phyloP scores from a whole-genome alignment of 2,329 filamentous ascomycete genomes.

The Penicillium hordei region DNA sequence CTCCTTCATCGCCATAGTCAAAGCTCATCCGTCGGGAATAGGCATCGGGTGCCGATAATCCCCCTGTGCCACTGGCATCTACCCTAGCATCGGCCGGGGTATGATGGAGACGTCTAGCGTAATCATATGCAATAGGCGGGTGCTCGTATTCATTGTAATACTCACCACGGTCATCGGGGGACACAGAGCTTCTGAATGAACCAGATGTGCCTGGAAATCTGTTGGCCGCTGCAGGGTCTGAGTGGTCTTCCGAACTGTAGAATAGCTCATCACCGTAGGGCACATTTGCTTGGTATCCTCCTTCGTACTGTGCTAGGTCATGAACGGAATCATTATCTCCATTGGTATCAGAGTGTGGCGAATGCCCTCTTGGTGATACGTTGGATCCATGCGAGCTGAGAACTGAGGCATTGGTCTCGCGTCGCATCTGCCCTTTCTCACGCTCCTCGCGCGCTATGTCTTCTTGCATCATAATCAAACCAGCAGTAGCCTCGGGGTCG shows the following conservation, averaged over 20 bases:
- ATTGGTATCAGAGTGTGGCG: slow-evolving; percentile 40
- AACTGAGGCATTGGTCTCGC: slow-evolving; percentile 56
- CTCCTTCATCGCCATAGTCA: slow-evolving; percentile 85
- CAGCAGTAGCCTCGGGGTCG: slow-evolving; percentile 82
- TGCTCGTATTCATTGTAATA: slow-evolving; percentile 38
- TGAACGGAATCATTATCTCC: slow-evolving; percentile 71
- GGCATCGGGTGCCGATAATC: slow-evolving; percentile 70
- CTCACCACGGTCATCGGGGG: slow-evolving; percentile 27
- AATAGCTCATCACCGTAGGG: slow-evolving; percentile 58
- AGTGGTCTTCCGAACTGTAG: slow-evolving; percentile 20
- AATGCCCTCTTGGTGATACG: slow-evolving; percentile 38
- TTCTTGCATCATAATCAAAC: slow-evolving; percentile 75
- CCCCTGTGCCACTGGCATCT: slow-evolving; percentile 88
- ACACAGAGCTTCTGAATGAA: slow-evolving; percentile 30
- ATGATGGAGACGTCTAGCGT: slow-evolving; percentile 58
- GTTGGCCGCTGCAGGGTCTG: slow-evolving; percentile 16
- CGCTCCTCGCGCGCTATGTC: slow-evolving; percentile 58
- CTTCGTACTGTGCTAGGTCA: slow-evolving; percentile 73
- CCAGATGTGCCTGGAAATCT: slow-evolving; percentile 24
- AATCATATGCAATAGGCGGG: slow-evolving; percentile 48
- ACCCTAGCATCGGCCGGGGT: slow-evolving; percentile 66
- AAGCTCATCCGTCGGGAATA: slow-evolving; percentile 73
- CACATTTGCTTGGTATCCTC: slow-evolving; percentile 65
- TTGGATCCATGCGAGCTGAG: slow-evolving; percentile 43
- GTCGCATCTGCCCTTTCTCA: slow-evolving; percentile 55